Base-by-base conservation (phyloP, 2,329 filamentous ascomycete species). In the Calonectria hawksworthii region DNA sequence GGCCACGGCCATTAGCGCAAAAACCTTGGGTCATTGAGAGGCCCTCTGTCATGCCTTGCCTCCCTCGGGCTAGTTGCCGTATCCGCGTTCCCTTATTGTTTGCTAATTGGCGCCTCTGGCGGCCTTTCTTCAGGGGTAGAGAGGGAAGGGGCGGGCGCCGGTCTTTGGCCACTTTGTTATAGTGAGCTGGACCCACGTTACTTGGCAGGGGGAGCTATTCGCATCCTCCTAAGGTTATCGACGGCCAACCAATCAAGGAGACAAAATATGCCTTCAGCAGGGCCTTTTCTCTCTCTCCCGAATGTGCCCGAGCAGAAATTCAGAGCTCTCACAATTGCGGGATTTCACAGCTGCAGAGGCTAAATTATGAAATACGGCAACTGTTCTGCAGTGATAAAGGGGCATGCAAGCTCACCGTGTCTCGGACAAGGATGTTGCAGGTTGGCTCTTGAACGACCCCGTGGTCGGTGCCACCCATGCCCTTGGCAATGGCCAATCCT, bases 391-490 rank as follows among this genome's bases (percentile, higher is more conserved):
- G 75, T 78, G 74, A 69, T 80, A 77, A 82, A 82, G 80, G 80
- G 80, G 80, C 64, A 80, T 78, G 80, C 80, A 81, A 77, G 77
- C 75, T 80, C 76, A 79, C 80, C 65, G 72, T 79, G 77, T 76
- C 77, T 77, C 26, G 74, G 72, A 79, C 78, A 56, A 69, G 79
- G 79, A 74, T 80, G 38, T 74, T 76, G 76, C 68, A 72, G 67
- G 74, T 73, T 71, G 76, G 68, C 61, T 74, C 68, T 52, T 69
- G 67, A 81, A 74, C 78, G 77, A 80, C 79, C 77, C 75, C 70
- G 50, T 81, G 77, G 79, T 78, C 77, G 78, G 79, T 81, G 79
- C 76, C 76, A 79, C 68, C 79, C 79, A 80, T 81, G 79, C 71
- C 73, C 71, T 47, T 54, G 47, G 32, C 70, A 54, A 69, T 75